These are phyloP conservation scores for Exophiala sideris DNA, from an alignment of 2,329 filamentous ascomycete genomes.

Conservation along the genomic window DNA sequence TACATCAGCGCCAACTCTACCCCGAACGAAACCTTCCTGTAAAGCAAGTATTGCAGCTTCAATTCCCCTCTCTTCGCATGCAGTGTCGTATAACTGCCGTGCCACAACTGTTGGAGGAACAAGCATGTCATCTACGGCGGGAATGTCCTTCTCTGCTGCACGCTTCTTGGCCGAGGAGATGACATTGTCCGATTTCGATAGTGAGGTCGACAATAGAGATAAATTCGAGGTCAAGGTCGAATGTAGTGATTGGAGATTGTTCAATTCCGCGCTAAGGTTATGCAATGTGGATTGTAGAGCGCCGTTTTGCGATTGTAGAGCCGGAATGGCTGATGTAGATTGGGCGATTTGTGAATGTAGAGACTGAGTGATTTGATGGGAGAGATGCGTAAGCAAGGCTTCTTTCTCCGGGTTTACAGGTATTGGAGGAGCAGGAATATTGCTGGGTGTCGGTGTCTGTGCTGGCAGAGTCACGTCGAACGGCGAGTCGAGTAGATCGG, in stretches of 20 bases:
- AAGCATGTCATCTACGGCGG: slow-evolving; percentile 82
- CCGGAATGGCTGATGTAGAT: slow-evolving; percentile 69
- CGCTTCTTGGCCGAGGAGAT: slow-evolving; percentile 70
- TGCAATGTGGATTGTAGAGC: slow-evolving; percentile 70
- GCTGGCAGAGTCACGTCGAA: slow-evolving; percentile 57
- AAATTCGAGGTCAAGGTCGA: slow-evolving; percentile 73
- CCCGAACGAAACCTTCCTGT: slow-evolving; percentile 44
- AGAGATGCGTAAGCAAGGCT: slow-evolving; percentile 73
- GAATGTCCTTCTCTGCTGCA: slow-evolving; percentile 50
- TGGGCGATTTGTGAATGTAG: slow-evolving; percentile 67
- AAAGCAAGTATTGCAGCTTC: slow-evolving; percentile 76
- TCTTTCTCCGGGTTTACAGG: slow-evolving; percentile 96
- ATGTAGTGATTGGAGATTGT: slow-evolving; percentile 67
- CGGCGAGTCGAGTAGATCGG: slow-evolving; percentile 62
- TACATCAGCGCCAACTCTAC: slow-evolving; percentile 44
- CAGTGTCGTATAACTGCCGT: slow-evolving; percentile 84
- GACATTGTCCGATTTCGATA: slow-evolving; percentile 73
- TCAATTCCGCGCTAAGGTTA: slow-evolving; percentile 69
- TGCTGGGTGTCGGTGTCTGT: slow-evolving; percentile 47
- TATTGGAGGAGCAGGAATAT: slow-evolving; percentile 72
- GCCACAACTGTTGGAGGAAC: slow-evolving; percentile 92
- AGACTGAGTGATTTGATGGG: slow-evolving; percentile 63
- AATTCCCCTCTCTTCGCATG: slow-evolving; percentile 82
- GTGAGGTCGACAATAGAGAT: slow-evolving; percentile 69
- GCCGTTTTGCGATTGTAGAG: slow-evolving; percentile 72